Evolutionary conservation across 2,329 filamentous ascomycete genomes (phyloP).

Genomic region (Plectosphaerella plurivora): DNA sequence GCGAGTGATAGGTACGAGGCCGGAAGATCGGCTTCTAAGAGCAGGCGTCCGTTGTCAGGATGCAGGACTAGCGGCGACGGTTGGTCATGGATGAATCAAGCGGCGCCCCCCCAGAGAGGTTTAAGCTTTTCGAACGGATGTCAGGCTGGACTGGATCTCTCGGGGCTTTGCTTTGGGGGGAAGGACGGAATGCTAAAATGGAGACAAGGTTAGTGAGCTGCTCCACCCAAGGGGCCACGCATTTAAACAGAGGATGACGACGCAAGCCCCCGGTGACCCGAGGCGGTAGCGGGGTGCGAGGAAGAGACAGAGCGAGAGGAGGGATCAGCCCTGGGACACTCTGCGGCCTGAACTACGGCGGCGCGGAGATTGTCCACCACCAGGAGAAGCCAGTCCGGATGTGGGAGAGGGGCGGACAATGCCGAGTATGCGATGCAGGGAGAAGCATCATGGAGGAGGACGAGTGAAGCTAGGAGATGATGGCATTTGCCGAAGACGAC

Average conservation of each 20-base stretch:
- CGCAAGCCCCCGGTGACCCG: neutral
- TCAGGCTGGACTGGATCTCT: neutral
- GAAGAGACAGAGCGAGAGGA: neutral
- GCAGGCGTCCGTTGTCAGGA: neutral
- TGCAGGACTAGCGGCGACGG: neutral
- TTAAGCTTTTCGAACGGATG: slow-evolving; percentile 4
- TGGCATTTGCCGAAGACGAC: neutral
- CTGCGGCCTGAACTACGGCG: neutral
- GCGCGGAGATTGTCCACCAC: neutral
- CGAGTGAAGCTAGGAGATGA: too few relatives aligned
- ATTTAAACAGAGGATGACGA: slow-evolving; percentile 1
- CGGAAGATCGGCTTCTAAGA: neutral
- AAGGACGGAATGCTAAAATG: slow-evolving; percentile 1
- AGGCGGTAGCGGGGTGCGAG: too few relatives aligned
- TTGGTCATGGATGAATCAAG: slow-evolving; percentile 1
- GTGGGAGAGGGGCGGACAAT: neutral
- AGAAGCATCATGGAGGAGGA: too few relatives aligned
- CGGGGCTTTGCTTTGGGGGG: slow-evolving; percentile 1
- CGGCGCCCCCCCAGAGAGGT: slow-evolving; percentile 1
- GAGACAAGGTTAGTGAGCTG: slow-evolving; percentile 2
- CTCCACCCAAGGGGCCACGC: neutral
- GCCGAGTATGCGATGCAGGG: too few relatives aligned
- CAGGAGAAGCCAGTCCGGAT: neutral
- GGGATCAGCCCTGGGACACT: neutral
- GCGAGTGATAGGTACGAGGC: neutral